Evolutionary conservation across 805 yeast genomes (phyloP).

Genomic region (Wickerhamomyces tratensis): DNA sequence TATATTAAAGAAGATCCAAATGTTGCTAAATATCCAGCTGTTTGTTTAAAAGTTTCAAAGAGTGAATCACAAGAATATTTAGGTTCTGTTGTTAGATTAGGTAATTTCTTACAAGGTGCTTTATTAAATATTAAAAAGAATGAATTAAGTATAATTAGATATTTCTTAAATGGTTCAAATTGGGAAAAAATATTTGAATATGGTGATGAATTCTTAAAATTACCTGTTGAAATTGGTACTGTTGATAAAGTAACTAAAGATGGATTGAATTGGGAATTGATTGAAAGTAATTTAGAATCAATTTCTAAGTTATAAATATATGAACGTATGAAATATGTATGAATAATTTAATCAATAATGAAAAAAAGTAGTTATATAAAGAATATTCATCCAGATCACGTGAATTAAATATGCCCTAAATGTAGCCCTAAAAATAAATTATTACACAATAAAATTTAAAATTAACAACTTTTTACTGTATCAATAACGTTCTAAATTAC

Average conservation of each 20-base stretch:
- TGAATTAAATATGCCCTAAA: no score
- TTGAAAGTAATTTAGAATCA: constrained; percentile 2
- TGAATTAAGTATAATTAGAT: constrained; percentile 12
- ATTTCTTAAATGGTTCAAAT: constrained; percentile 3
- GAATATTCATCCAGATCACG: no score
- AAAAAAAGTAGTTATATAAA: no score
- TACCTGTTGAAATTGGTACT: constrained; percentile 10
- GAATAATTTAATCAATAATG: no score
- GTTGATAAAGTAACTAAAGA: constrained; percentile 3
- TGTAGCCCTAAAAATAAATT: no score
- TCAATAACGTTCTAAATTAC: no score
- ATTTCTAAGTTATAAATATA: no score
- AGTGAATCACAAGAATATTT: constrained; percentile 13
- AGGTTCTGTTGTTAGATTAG: constrained; percentile 39
- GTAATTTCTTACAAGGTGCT: constrained; percentile 45
- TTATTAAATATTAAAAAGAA: constrained; percentile 17
- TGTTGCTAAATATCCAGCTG: constrained; percentile 17
- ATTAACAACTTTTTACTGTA: no score
- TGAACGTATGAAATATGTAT: no score
- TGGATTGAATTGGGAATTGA: constrained; percentile 9
- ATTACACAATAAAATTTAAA: no score
- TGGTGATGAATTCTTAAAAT: constrained; percentile 11
- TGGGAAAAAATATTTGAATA: constrained; percentile 10
- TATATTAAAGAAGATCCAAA: constrained; percentile 21
- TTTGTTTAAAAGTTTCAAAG: neutral